Evolutionary conservation across 495 filamentous ascomycete genomes (phyloP).

Genomic region (Hypoxylon fuscum): DNA sequence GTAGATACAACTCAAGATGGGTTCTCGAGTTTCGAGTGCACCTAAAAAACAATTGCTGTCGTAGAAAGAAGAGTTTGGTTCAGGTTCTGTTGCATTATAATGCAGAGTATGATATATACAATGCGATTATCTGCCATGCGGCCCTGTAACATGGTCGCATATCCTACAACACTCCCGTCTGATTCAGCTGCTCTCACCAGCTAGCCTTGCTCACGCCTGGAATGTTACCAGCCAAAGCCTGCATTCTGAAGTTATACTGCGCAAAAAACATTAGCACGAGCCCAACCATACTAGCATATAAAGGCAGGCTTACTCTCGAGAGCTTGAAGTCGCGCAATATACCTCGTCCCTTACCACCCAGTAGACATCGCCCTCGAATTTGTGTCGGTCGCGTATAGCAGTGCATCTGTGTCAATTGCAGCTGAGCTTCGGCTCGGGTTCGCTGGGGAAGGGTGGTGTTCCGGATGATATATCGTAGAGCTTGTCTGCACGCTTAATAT

Average conservation of each 20-base stretch:
- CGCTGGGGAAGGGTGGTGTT: conserved; percentile 87
- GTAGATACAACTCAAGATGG: too few species aligned
- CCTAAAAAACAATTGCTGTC: too few species aligned
- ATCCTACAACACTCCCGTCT: conserved; percentile 14
- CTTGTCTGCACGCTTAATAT: conserved; percentile 70
- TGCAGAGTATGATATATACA: neutral
- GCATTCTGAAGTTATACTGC: conserved; percentile 90
- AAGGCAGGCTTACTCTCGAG: conserved; percentile 73
- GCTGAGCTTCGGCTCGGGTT: conserved; percentile 85
- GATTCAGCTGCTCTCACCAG: conserved; percentile 68
- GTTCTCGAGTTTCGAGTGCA: too few species aligned
- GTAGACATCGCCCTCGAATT: conserved; percentile 90
- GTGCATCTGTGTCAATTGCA: conserved; percentile 94
- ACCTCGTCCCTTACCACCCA: conserved; percentile 86
- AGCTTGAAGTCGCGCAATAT: conserved; percentile 90
- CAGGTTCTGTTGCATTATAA: too few species aligned
- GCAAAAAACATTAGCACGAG: conserved; percentile 43
- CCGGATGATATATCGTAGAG: conserved; percentile 91
- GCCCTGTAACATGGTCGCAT: neutral
- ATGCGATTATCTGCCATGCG: conserved; percentile 6
- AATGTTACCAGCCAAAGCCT: conserved; percentile 86
- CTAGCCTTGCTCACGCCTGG: conserved; percentile 96
- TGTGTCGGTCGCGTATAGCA: conserved; percentile 91
- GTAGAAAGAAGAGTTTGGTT: too few species aligned
- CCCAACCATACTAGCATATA: neutral